These are phyloP conservation scores for Ulota crispa DNA, from an alignment of 225 moss, liverwort and hornwort species.

Conservation along the genomic window DNA sequence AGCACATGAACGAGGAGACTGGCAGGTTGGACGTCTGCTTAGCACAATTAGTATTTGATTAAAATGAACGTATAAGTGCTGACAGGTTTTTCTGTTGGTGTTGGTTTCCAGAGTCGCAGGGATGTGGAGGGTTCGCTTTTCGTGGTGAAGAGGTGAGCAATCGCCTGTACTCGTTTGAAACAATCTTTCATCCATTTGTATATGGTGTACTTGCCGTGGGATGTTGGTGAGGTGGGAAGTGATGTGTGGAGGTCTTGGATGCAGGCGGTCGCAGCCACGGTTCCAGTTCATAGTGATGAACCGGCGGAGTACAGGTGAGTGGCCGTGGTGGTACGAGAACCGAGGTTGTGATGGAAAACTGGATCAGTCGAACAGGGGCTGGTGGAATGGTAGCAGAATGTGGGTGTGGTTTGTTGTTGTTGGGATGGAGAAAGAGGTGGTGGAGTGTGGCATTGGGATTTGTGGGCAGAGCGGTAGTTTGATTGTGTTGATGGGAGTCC, in stretches of 20 bases:
- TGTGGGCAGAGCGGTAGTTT: not conserved
- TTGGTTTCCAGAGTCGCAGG: slow-evolving; percentile 86
- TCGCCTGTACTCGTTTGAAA: not conserved
- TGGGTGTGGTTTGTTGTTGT: not conserved
- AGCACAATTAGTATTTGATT: not conserved
- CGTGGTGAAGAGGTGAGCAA: slow-evolving; percentile 90
- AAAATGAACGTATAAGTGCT: slow-evolving; percentile 5
- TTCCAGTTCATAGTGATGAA: slow-evolving; percentile 99
- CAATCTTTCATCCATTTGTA: not conserved
- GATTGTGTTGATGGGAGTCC: not conserved
- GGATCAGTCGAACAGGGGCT: not conserved
- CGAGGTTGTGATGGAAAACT: not conserved
- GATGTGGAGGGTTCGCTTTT: slow-evolving; percentile 99
- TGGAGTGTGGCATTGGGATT: not conserved
- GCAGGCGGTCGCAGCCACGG: slow-evolving; percentile 87
- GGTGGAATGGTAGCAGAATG: not conserved
- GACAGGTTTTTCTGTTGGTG: slow-evolving; percentile 4
- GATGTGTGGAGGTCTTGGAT: slow-evolving; percentile 32
- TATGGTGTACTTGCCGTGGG: not conserved
- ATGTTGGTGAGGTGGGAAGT: not conserved
- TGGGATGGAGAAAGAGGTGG: not conserved
- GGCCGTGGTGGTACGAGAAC: not conserved
- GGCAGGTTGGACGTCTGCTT: not conserved
- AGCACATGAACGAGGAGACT: not conserved
- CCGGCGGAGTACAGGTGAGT: slow-evolving; percentile 92